Conservation (phyloP, 1,284 basidiomycete species). For the Sporisorium reilianum region DNA sequence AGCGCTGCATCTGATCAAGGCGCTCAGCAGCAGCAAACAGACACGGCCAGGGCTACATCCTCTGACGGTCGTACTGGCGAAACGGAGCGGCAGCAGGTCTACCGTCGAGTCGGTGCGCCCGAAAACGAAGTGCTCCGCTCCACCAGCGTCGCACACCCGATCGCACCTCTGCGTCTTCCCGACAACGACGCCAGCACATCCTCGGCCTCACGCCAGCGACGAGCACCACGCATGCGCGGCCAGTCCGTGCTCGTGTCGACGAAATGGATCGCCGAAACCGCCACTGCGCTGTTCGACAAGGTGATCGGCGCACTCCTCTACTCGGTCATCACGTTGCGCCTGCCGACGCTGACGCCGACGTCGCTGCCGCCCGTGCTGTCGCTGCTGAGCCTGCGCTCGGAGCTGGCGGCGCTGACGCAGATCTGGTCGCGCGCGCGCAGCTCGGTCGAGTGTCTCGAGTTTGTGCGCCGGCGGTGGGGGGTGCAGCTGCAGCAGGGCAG, state of each 20-base stretch:
- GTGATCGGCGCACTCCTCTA: constrained; percentile 49
- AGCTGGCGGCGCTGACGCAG: constrained; percentile 38
- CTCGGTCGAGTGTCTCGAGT: constrained; percentile 57
- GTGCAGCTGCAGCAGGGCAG: constrained; percentile 21
- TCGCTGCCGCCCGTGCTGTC: constrained; percentile 51
- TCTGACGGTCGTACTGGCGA: not conserved
- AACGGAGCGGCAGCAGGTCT: constrained; percentile 19
- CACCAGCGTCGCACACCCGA: constrained; percentile 36
- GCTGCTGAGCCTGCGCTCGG: constrained; percentile 49
- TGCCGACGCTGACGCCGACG: constrained; percentile 56
- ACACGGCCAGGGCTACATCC: not conserved
- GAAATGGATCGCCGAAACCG: constrained; percentile 51
- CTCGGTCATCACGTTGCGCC: constrained; percentile 42
- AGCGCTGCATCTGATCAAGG: not conserved
- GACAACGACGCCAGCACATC: constrained; percentile 4
- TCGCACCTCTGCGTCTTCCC: constrained; percentile 29
- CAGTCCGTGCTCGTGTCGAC: constrained; percentile 50
- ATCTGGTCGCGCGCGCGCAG: constrained; percentile 47
- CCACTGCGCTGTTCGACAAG: constrained; percentile 45
- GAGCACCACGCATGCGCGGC: constrained; percentile 49
- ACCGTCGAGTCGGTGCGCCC: constrained; percentile 35
- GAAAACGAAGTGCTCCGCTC: constrained; percentile 35
- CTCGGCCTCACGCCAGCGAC: constrained; percentile 23
- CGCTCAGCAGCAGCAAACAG: not conserved
- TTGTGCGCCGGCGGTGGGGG: constrained; percentile 53